Percentiles rank a stretch among this genome's conserved stretches.
phyloP scores from a whole-genome alignment of 768 basidiomycete species.

The Auricularia sp. region DNA sequence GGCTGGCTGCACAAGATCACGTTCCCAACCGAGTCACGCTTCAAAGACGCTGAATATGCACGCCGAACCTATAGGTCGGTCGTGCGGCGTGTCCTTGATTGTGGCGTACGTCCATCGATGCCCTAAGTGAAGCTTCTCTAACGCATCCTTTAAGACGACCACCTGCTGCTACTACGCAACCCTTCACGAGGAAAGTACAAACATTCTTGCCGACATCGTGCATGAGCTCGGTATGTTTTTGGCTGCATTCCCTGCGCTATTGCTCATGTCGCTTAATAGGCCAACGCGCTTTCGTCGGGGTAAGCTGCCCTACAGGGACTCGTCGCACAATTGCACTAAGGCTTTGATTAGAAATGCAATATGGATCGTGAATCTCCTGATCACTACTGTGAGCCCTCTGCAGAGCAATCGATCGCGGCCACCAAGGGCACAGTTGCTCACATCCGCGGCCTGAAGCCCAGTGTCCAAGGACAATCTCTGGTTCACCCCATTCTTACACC shows the following conservation, averaged over 20 bases:
- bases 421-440: constrained; percentile 59
- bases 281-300: constrained; percentile 79
- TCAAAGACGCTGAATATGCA: constrained; percentile 61
- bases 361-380: constrained; percentile 69
- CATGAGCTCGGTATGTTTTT: constrained; percentile 41
- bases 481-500: constrained; percentile 90
- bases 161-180: constrained; percentile 89
- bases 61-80: constrained; percentile 55
- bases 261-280: constrained; percentile 27
- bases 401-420: constrained; percentile 44
- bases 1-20: constrained; percentile 82
- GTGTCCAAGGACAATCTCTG: constrained; percentile 25
- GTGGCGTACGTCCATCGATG: constrained; percentile 47
- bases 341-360: constrained; percentile 60
- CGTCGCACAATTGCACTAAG: background rate
- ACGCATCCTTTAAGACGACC: constrained; percentile 52
- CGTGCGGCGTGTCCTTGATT: constrained; percentile 58
- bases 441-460: constrained; percentile 45
- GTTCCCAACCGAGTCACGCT: constrained; percentile 80
- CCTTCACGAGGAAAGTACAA: constrained; percentile 71
- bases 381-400: constrained; percentile 59
- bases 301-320: constrained; percentile 23
- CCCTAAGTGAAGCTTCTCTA: too few relatives aligned
- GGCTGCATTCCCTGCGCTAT: background rate
- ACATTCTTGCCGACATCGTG: constrained; percentile 67